Percentiles rank a stretch among this genome's conserved stretches.
Conservation (phyloP, 2,329 filamentous ascomycete species). For the Botrytis byssoidea region DNA sequence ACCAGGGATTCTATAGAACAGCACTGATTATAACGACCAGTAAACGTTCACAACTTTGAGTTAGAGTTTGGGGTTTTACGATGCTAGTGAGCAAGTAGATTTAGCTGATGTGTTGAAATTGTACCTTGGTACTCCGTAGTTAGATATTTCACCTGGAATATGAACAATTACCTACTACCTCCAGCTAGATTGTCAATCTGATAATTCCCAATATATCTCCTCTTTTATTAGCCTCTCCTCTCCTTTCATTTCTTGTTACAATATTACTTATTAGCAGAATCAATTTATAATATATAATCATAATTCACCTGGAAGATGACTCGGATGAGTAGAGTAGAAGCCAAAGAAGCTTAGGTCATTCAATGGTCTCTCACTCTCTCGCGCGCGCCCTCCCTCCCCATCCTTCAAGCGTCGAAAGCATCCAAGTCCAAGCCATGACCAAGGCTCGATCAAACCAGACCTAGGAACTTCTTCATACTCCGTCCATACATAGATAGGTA, state of each 20-base stretch:
- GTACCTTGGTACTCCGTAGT: too few relatives aligned
- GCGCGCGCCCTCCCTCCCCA: background rate
- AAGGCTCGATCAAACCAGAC: constrained; percentile 7
- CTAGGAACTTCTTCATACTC: background rate
- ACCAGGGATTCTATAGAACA: background rate
- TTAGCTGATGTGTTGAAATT: background rate
- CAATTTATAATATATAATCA: background rate
- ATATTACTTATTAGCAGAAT: background rate
- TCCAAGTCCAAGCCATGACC: constrained; percentile 9
- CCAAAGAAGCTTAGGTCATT: constrained; percentile 11
- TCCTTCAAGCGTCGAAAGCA: background rate
- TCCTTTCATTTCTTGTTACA: background rate
- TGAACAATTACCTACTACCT: background rate
- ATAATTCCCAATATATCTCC: background rate
- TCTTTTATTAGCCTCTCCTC: background rate
- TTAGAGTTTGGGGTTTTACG: background rate
- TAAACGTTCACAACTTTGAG: background rate
- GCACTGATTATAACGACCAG: background rate
- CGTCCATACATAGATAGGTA: background rate
- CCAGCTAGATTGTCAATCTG: background rate
- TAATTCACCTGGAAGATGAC: background rate
- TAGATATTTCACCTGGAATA: background rate
- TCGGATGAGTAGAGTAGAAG: background rate
- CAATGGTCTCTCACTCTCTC: background rate
- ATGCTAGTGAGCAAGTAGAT: background rate